Percentiles rank a stretch among this genome's conserved stretches.
These are phyloP conservation scores for Neoboletus subvelutipes DNA, from an alignment of 768 basidiomycete genomes.

Conservation along the genomic window DNA sequence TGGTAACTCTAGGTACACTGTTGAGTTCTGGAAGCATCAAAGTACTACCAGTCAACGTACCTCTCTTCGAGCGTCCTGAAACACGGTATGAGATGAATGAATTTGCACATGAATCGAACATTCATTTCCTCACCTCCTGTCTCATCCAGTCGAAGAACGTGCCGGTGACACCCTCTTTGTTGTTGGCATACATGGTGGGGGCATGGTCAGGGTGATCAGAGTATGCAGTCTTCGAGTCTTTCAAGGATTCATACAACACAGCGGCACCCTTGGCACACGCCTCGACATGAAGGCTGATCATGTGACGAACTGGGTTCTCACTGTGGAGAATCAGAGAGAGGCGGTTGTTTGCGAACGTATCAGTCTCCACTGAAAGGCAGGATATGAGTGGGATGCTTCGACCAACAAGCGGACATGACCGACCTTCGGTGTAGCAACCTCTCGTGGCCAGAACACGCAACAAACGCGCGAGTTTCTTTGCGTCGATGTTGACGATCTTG, in stretches of 20 bases:
- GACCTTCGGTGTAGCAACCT: conserved; percentile 36
- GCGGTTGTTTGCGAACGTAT: conserved; percentile 37
- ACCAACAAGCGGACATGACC: background rate
- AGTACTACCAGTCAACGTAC: background rate
- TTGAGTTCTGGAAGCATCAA: background rate
- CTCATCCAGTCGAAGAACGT: conserved; percentile 28
- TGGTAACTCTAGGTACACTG: conserved; percentile 20
- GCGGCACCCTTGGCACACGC: conserved; percentile 14
- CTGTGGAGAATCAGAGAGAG: conserved; percentile 31
- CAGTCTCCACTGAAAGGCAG: conserved; percentile 22
- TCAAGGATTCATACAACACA: conserved; percentile 29
- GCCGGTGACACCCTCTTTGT: conserved; percentile 19
- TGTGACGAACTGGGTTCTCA: conserved; percentile 22
- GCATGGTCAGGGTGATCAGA: conserved; percentile 24
- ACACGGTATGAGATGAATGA: background rate
- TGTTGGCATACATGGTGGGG: conserved; percentile 21
- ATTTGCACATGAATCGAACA: background rate
- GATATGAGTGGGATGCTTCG: background rate
- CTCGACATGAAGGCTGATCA: conserved; percentile 22
- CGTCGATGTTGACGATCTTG: conserved; percentile 18
- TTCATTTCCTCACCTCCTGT: conserved; percentile 16
- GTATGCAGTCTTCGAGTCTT: conserved; percentile 19
- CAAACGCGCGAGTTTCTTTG: conserved; percentile 31
- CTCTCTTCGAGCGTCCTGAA: conserved; percentile 21
- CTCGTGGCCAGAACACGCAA: conserved; percentile 31